These are phyloP conservation scores for Aureobasidium subglaciale DNA, from an alignment of 2,329 filamentous ascomycete species.

Conservation along the genomic window DNA sequence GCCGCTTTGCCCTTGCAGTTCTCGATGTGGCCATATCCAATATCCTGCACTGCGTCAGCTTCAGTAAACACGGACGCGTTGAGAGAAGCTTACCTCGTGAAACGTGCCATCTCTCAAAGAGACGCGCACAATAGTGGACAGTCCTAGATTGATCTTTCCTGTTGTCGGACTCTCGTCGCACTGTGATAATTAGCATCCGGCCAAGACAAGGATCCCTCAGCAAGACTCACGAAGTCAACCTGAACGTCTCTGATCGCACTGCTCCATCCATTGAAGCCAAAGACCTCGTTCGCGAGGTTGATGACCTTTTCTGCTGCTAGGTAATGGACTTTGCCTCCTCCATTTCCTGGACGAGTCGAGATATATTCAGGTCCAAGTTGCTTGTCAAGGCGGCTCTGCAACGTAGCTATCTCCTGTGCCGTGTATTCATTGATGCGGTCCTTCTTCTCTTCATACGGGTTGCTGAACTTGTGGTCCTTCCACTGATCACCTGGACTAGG, in stretches of 20 bases:
- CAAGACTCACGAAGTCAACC: conserved; percentile 68
- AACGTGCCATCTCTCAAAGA: conserved; percentile 90
- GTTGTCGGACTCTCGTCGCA: conserved; percentile 75
- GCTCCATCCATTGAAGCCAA: conserved; percentile 97
- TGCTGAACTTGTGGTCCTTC: conserved; percentile 42
- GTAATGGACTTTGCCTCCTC: conserved; percentile 84
- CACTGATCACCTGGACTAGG: conserved; percentile 31
- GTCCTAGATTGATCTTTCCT: conserved; percentile 71
- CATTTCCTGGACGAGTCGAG: conserved; percentile 74
- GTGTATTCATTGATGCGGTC: conserved; percentile 72
- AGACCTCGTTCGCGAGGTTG: conserved; percentile 86
- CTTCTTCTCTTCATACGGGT: conserved; percentile 72
- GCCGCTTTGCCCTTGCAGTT: conserved; percentile 93
- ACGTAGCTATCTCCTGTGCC: conserved; percentile 79
- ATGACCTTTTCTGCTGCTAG: conserved; percentile 96
- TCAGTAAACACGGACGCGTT: neutral
- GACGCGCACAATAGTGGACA: conserved; percentile 86
- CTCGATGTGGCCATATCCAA: conserved; percentile 93
- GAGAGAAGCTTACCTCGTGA: conserved; percentile 56
- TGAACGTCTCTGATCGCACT: conserved; percentile 91
- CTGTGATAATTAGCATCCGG: conserved; percentile 27
- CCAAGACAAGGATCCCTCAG: neutral
- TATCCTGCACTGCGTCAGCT: conserved; percentile 49
- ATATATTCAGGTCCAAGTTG: conserved; percentile 96
- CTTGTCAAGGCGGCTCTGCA: conserved; percentile 81